Evolutionary conservation across 2,329 filamentous ascomycete genomes (phyloP).

Genomic region (Cladosporium velox): DNA sequence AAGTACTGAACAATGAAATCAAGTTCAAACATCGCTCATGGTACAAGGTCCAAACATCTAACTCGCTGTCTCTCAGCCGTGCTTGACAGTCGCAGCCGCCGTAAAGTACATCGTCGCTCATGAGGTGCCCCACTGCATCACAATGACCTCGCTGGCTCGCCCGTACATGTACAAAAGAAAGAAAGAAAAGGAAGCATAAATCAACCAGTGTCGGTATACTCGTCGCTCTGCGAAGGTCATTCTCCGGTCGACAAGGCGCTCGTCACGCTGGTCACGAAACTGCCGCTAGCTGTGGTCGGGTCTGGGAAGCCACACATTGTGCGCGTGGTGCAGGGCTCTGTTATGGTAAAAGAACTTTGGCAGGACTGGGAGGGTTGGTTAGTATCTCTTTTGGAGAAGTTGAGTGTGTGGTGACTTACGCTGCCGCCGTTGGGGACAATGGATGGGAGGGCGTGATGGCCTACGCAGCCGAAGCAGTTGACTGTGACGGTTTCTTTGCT

Average conservation of each 20-base stretch:
- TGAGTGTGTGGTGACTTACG: background rate
- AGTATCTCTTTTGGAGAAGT: background rate
- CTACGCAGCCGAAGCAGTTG: constrained; percentile 15
- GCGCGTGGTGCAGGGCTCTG: background rate
- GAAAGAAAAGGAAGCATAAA: background rate
- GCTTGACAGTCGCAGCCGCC: background rate
- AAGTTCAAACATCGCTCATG: background rate
- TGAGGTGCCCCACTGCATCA: background rate
- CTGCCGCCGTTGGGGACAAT: background rate
- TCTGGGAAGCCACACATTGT: background rate
- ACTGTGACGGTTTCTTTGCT: background rate
- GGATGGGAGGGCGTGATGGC: background rate
- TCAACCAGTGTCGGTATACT: background rate
- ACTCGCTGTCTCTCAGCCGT: background rate
- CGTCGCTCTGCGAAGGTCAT: background rate
- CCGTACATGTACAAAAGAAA: background rate
- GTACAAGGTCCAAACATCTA: no score
- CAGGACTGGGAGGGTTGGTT: background rate
- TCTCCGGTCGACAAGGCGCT: background rate
- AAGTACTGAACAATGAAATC: background rate
- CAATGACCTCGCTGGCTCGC: background rate
- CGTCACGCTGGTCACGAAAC: background rate
- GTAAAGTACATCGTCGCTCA: background rate
- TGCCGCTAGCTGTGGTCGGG: background rate
- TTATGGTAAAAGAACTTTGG: background rate